Evolutionary conservation across 257 asterid species (phyloP).

Genomic region (Gardenia jasminoides): DNA sequence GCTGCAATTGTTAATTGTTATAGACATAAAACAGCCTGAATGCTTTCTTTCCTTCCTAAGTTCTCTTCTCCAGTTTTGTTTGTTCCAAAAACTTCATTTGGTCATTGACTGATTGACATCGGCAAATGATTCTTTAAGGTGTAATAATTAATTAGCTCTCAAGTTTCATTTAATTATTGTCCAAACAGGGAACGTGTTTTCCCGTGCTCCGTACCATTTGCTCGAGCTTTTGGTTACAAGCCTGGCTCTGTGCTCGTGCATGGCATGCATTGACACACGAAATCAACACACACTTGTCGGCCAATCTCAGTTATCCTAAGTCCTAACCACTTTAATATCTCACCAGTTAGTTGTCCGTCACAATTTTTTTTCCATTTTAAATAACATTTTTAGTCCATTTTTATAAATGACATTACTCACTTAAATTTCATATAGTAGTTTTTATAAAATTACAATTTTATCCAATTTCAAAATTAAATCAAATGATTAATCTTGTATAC

Average conservation of each 20-base stretch:
- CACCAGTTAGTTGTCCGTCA: too few species aligned
- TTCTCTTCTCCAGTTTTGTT: neutral
- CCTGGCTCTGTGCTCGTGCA: neutral
- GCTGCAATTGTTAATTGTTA: neutral
- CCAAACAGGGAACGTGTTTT: neutral
- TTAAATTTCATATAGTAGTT: too few species aligned
- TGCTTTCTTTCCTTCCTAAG: neutral
- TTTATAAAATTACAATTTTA: too few species aligned
- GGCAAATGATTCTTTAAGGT: neutral
- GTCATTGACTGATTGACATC: neutral
- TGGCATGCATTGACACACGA: slow-evolving; percentile 15
- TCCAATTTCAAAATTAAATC: too few species aligned
- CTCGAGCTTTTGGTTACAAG: neutral
- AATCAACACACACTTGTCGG: neutral
- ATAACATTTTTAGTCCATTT: too few species aligned
- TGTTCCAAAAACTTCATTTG: neutral
- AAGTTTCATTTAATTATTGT: neutral
- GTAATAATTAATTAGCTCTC: neutral
- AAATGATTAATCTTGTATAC: too few species aligned
- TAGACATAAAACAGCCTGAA: neutral
- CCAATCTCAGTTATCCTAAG: neutral
- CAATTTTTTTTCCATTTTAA: too few species aligned
- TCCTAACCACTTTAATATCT: neutral
- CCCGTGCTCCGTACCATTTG: neutral
- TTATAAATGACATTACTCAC: too few species aligned